Evolutionary conservation across 345 rosid species (phyloP).

Genomic region (Lepidium sativum): DNA sequence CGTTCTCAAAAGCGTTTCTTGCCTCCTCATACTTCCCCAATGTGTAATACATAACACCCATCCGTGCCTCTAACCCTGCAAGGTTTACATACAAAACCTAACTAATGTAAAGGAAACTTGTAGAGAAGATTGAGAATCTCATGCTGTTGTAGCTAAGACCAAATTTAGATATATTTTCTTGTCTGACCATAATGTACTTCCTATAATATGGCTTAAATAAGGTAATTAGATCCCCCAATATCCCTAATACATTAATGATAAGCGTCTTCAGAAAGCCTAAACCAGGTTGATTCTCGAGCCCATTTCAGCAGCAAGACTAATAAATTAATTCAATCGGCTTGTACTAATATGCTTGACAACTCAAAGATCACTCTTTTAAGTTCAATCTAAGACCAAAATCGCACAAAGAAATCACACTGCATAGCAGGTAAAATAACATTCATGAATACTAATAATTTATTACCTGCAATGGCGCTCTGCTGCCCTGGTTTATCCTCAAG

Average conservation of each 20-base stretch:
- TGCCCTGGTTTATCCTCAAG: constrained; percentile 98
- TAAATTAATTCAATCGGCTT: neutral
- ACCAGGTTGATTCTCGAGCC: neutral
- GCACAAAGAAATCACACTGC: neutral
- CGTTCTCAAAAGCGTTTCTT: constrained; percentile 75
- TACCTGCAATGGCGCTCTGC: constrained; percentile 76
- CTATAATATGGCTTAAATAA: neutral
- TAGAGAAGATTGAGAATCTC: neutral
- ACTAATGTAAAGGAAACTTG: neutral
- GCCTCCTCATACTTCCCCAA: constrained; percentile 87
- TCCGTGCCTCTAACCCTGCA: constrained; percentile 85
- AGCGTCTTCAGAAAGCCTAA: neutral
- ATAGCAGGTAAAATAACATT: neutral
- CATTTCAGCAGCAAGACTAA: neutral
- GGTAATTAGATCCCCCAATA: neutral
- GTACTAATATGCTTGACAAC: neutral
- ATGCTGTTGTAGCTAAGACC: neutral
- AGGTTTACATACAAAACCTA: neutral
- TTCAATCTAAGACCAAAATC: neutral
- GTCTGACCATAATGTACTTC: neutral
- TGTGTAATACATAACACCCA: constrained; percentile 97
- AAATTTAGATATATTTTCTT: neutral
- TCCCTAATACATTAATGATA: neutral
- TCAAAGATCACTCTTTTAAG: neutral
- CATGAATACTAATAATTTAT: neutral